Conservation (phyloP, 169 alveolate genomes). For the Plasmodium chabaudi region DNA sequence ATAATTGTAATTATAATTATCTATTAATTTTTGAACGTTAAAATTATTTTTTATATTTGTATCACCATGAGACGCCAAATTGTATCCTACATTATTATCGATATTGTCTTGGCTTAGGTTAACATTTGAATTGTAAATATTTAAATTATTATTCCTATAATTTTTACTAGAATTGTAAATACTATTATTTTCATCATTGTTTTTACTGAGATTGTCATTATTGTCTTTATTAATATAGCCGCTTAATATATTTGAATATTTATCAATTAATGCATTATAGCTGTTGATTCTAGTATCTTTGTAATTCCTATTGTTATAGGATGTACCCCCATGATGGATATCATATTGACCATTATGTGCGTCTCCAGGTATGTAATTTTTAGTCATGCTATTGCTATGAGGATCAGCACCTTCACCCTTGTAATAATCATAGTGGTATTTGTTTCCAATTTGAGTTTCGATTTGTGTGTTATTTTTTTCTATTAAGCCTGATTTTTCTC, state of each 20-base stretch:
- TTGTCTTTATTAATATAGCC: constrained; percentile 33
- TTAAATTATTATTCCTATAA: neutral
- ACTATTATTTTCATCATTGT: neutral
- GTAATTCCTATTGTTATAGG: neutral
- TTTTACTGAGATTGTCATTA: neutral
- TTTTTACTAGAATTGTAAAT: neutral
- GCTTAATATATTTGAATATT: constrained; percentile 64
- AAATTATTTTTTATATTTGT: constrained; percentile 44
- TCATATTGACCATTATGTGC: neutral
- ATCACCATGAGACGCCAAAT: constrained; percentile 21
- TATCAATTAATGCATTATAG: constrained; percentile 51
- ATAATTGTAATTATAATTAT: constrained; percentile 64
- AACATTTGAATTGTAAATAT: neutral
- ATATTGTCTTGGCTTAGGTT: neutral
- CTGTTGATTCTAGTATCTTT: constrained; percentile 1
- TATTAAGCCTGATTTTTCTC: neutral
- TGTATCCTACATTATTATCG: constrained; percentile 1
- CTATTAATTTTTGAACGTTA: constrained; percentile 65
- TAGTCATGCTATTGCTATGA: neutral
- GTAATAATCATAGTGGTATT: neutral
- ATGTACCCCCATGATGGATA: neutral
- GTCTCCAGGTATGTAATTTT: neutral
- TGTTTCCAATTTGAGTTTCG: neutral
- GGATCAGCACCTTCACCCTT: neutral
- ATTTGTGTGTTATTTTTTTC: neutral